Base-by-base conservation (phyloP, 73 alveolate genomes). In the Paramecium tetraurelia region DNA sequence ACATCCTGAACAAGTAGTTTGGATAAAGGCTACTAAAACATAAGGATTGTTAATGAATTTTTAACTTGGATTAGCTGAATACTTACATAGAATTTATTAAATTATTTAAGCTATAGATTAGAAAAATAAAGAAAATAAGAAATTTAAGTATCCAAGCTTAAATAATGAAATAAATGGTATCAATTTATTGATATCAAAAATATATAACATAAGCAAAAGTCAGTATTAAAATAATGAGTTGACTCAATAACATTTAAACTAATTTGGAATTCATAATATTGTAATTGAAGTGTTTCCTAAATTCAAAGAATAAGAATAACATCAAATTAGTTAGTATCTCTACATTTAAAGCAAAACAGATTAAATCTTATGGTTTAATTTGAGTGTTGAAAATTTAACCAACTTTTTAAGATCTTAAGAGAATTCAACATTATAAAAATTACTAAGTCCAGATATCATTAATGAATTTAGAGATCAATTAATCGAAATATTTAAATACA, bases 11-110 rank as follows among this genome's bases (percentile, higher is more conserved):
- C 46, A 80, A 44, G 90, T 80, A 7, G 50, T 80, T 20, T 22
- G 46, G 72, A 80, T 44, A 18, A 80, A 80, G 27, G 90, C 90
- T 5, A 46, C 70, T 4, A 80, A 80, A 80, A 63, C 90, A 0
- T 80, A 80, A 80, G 90, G 90, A 80, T 80, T 80, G 36, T 80
- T 80, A 48, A 80, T 80, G 90, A 80, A 80, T 5, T 80, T 80
- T 80, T 80, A 80, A 80, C 18, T 80, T 0, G 75, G 90, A 11
- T 80, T 80, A 80, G 70, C 90, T 18, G 90, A 80, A 48, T 80
- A 38, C 27, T 24, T 80, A 31, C 90, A 80, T 41, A 41, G 90
- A 80, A 22, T 80, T 9, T 80, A 22, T 48, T 44, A 80, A 46
- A 80, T 48, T 2, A 80, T 80, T 16, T 31, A 46, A 41, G 70